Base-by-base conservation (phyloP, 306 rosid species). In the Sphenostylis stenocarpa region DNA sequence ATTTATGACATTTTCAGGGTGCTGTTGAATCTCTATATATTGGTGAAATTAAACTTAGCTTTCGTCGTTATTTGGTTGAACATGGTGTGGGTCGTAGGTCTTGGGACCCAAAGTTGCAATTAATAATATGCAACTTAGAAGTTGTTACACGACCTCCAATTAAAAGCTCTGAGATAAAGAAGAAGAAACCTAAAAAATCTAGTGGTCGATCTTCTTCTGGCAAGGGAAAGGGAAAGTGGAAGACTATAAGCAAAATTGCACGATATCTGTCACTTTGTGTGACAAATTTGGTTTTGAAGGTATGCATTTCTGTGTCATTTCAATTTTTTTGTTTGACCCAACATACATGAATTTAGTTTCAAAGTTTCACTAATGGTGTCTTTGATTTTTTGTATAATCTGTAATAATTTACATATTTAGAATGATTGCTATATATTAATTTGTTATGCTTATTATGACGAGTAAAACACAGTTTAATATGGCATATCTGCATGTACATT, bases 1-100 rank as follows among this genome's bases (percentile, higher is more conserved):
- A 77, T 80, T 79, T 47, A 52, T 82, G 55, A 45, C 80, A 80
- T 87, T 68, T 69, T 71, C 91, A 96, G 99, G 99, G 99, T 72
- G 70, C 88, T 49, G 39, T 90, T 77, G 97, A 92, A 86, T 91
- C 94, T 48, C 72, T 96, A 57, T 87, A 86, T 53, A 75, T 96
- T 70, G 96, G 98, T 79, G 98, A 96, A 89, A 87, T 96, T 53
- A 96, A 85, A 72, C 86, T 93, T 66, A 86, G 96, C 80, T 73
- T 92, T 67, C 86, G 90, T 49, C 90, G 80, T 83, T 88, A 91
- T 71, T 81, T 82, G 84, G 86, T 78, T 79, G 85, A 84, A 74
- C 83, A 74, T 76, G 86, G 90, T 49, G 83, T 48, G 73, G 90
- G 89, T 82, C 76, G 65, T 81, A 45, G 83, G 83, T 91, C 98